Percentiles rank a stretch among this genome's conserved stretches.
Evolutionary conservation across 441 rosid genomes (phyloP).

Genomic region (Aquilaria agallochum): DNA sequence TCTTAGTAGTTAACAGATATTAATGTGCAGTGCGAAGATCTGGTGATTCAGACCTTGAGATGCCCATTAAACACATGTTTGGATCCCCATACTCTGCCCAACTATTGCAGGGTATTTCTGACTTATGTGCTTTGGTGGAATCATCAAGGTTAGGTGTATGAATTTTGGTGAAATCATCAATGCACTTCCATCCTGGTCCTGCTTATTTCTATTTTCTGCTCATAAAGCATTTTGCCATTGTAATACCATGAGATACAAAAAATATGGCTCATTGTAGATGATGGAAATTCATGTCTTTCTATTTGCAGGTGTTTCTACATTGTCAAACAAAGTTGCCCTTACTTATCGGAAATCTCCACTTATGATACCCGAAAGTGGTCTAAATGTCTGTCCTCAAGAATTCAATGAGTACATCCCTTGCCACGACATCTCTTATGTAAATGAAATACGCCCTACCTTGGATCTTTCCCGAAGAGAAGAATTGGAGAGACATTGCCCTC

Average conservation of each 20-base stretch:
- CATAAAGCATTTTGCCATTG: too few species aligned
- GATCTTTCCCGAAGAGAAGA: constrained; percentile 72
- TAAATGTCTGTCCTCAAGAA: constrained; percentile 53
- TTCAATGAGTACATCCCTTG: constrained; percentile 63
- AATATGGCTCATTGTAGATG: constrained; percentile 7
- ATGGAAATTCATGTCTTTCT: constrained; percentile 7
- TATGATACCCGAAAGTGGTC: constrained; percentile 42
- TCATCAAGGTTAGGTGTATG: too few species aligned
- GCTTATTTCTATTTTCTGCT: too few species aligned
- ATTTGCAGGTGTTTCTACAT: constrained; percentile 37
- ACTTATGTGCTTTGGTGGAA: too few species aligned
- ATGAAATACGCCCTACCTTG: constrained; percentile 48
- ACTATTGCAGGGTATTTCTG: too few species aligned
- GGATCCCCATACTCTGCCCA: too few species aligned
- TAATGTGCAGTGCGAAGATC: too few species aligned
- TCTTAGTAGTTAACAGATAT: not conserved
- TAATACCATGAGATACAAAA: too few species aligned
- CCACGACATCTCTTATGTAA: constrained; percentile 35
- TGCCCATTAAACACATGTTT: not conserved
- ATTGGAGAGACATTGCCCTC: constrained; percentile 88
- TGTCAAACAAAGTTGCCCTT: constrained; percentile 51
- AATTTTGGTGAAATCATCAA: too few species aligned
- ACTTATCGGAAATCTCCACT: constrained; percentile 46
- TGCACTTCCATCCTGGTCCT: too few species aligned
- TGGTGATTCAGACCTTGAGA: not conserved